These are phyloP conservation scores for Rhodotorula sp. DNA, from an alignment of 1,284 basidiomycete species.

Conservation along the genomic window DNA sequence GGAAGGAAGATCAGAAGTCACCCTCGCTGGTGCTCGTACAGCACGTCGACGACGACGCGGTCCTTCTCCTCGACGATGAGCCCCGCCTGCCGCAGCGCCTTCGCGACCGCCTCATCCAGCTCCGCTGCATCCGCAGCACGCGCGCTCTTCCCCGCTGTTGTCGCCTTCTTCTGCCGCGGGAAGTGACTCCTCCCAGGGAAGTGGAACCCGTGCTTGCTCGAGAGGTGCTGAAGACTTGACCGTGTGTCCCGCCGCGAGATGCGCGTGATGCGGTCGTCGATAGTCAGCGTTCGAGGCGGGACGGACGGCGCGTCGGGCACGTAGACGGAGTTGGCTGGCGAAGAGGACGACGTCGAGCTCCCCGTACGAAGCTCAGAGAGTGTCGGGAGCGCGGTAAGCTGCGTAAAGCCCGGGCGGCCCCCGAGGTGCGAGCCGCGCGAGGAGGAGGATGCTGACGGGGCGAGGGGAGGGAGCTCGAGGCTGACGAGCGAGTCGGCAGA, in stretches of 20 bases:
- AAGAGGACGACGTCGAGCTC: constrained; percentile 6
- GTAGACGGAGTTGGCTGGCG: not conserved
- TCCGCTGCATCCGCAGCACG: not conserved
- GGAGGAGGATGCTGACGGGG: not conserved
- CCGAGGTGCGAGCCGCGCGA: not conserved
- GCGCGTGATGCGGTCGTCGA: constrained; percentile 20
- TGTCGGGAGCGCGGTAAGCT: not conserved
- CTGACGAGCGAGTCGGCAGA: constrained; percentile 24
- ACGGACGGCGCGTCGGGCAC: not conserved
- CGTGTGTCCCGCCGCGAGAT: not conserved
- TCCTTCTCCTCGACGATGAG: constrained; percentile 25
- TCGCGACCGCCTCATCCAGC: constrained; percentile 12
- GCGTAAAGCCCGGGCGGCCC: not conserved
- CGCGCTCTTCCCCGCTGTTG: not conserved
- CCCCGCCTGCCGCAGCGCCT: constrained; percentile 14
- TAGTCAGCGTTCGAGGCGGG: constrained; percentile 21
- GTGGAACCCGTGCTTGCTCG: not conserved
- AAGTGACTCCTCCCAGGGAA: not conserved
- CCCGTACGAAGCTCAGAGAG: constrained; percentile 5
- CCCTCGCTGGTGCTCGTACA: constrained; percentile 42
- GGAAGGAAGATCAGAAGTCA: constrained; percentile 1
- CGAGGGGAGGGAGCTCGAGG: not conserved
- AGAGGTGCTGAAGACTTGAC: not conserved
- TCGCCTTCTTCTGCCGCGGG: not conserved
- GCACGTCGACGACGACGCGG: constrained; percentile 20